A percentile compares a stretch with the other conserved stretches of the same genome.
Evolutionary conservation across 208 protist species (phyloP).

Genomic region (Crithidia brevicula): DNA sequence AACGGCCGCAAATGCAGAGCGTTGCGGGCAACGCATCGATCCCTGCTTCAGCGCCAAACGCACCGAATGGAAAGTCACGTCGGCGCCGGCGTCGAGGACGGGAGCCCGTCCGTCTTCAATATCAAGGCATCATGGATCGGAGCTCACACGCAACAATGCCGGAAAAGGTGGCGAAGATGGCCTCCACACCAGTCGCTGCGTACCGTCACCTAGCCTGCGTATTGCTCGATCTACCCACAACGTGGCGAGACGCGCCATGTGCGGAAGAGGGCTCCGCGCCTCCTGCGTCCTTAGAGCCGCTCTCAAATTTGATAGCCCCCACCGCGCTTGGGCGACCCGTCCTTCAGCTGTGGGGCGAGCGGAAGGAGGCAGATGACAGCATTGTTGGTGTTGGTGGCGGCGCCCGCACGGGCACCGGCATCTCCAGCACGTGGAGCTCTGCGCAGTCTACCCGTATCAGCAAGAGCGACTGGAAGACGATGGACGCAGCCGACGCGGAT

Average conservation of each 20-base stretch:
- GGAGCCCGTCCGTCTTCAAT: conserved; percentile 32
- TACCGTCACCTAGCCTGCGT: conserved; percentile 31
- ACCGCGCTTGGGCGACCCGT: conserved; percentile 16
- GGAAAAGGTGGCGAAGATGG: conserved; percentile 3
- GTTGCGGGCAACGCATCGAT: not conserved
- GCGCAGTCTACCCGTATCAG: conserved; percentile 23
- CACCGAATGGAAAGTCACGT: not conserved
- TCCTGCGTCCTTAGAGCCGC: not conserved
- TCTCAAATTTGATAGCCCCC: not conserved
- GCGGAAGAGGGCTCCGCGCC: not conserved
- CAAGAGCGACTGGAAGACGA: conserved; percentile 57
- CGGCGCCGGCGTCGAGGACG: conserved; percentile 11
- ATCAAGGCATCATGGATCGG: conserved; percentile 11
- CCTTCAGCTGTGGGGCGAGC: conserved; percentile 33
- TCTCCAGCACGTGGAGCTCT: conserved; percentile 27
- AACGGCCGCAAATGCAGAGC: not conserved
- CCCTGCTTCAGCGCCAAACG: not conserved
- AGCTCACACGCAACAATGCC: not conserved
- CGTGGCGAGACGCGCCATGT: conserved; percentile 4
- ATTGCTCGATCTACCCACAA: conserved; percentile 17
- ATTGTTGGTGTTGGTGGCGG: not conserved
- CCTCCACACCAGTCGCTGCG: conserved; percentile 22
- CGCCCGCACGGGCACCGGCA: conserved; percentile 8
- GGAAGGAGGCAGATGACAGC: not conserved
- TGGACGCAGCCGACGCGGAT: conserved; percentile 47